A percentile compares a stretch with the other conserved stretches of the same genome.
These are phyloP conservation scores for Mycosarcoma maydis DNA, from an alignment of 1,284 basidiomycete genomes.

Conservation along the genomic window DNA sequence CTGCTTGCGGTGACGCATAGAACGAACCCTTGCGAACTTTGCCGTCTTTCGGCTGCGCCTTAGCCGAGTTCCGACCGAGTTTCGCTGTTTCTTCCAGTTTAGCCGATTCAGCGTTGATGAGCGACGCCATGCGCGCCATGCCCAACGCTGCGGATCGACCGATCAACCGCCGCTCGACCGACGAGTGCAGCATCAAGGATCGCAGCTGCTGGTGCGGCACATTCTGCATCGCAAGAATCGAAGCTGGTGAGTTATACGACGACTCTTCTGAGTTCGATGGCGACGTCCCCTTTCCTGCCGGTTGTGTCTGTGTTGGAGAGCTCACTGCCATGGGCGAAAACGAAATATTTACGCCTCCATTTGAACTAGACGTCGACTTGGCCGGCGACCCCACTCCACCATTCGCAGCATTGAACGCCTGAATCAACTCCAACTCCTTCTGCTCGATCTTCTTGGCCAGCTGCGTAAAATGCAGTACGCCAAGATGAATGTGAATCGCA, in stretches of 20 bases:
- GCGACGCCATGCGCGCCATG: constrained; percentile 30
- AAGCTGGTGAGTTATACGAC: background rate
- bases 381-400: background rate
- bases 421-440: constrained; percentile 43
- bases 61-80: constrained; percentile 9
- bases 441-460: constrained; percentile 39
- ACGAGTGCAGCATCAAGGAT: constrained; percentile 23
- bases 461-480: constrained; percentile 39
- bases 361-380: background rate
- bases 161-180: constrained; percentile 27
- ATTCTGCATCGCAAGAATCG: background rate
- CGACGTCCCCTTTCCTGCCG: background rate
- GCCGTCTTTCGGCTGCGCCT: constrained; percentile 4
- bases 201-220: constrained; percentile 7
- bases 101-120: constrained; percentile 35
- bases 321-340: constrained; percentile 17
- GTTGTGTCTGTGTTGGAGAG: constrained; percentile 6
- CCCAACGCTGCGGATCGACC: constrained; percentile 31
- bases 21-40: constrained; percentile 26
- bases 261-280: constrained; percentile 6
- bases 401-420: constrained; percentile 27
- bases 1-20: constrained; percentile 2
- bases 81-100: constrained; percentile 22
- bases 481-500: constrained; percentile 47
- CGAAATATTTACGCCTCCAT: background rate